Conservation (phyloP, 805 yeast species). For the Wilhelminamyces savonicus region DNA sequence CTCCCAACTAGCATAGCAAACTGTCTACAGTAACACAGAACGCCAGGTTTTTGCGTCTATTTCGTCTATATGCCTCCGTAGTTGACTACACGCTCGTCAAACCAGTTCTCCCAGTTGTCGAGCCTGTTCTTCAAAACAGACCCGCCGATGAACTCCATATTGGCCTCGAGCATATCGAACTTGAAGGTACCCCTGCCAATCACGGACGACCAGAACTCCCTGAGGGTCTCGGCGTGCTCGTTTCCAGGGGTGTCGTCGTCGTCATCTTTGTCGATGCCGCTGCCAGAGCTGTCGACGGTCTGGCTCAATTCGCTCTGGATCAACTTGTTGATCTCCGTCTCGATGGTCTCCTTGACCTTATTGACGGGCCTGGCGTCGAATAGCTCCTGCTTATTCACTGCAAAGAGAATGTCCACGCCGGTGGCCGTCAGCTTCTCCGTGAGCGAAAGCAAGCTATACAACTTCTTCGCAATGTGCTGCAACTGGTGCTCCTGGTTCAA, state of each 20-base stretch:
- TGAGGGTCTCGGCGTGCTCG: constrained; percentile 29
- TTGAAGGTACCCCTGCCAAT: constrained; percentile 40
- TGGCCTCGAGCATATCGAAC: constrained; percentile 68
- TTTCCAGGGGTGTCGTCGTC: constrained; percentile 29
- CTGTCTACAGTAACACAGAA: too few relatives aligned
- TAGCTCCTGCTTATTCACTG: constrained; percentile 80
- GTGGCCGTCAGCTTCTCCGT: constrained; percentile 62
- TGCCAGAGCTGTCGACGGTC: constrained; percentile 24
- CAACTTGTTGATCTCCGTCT: constrained; percentile 54
- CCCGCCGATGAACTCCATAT: constrained; percentile 66
- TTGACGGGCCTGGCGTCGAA: constrained; percentile 73
- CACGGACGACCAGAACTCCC: constrained; percentile 39
- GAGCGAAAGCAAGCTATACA: constrained; percentile 51
- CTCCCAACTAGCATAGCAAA: too few relatives aligned
- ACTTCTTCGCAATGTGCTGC: constrained; percentile 45
- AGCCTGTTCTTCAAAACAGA: constrained; percentile 55
- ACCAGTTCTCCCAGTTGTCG: constrained; percentile 69
- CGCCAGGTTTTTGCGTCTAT: too few relatives aligned
- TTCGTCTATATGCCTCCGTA: constrained; percentile 11
- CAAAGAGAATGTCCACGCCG: constrained; percentile 70
- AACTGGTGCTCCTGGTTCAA: constrained; percentile 30
- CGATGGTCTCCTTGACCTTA: constrained; percentile 55
- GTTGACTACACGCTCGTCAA: constrained; percentile 68
- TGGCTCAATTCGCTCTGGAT: constrained; percentile 38
- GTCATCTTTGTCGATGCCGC: constrained; percentile 33